A percentile compares a stretch with the other conserved stretches of the same genome.
Evolutionary conservation across 257 asterid genomes (phyloP).

Genomic region (Solanum sejunctum): DNA sequence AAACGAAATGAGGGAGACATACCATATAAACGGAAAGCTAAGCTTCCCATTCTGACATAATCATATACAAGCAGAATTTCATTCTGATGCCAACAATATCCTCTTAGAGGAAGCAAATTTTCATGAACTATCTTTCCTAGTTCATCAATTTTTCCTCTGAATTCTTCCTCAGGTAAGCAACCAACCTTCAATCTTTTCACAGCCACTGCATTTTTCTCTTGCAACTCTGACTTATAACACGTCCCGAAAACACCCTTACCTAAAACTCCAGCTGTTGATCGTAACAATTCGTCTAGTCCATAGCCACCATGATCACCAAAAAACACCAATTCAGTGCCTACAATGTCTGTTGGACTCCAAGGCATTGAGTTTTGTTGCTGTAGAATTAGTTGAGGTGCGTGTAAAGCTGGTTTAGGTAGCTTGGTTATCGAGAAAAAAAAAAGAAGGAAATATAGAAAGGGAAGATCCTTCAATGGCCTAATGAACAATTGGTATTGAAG

Average conservation of each 20-base stretch:
- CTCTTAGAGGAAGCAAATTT: slow-evolving; percentile 9
- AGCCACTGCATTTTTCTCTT: neutral
- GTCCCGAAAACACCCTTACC: slow-evolving; percentile 12
- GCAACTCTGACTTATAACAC: slow-evolving; percentile 8
- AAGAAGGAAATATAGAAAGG: neutral
- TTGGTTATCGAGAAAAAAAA: neutral
- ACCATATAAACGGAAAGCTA: slow-evolving; percentile 22
- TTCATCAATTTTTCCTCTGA: slow-evolving; percentile 3
- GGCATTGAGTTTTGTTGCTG: neutral
- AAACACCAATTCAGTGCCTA: slow-evolving; percentile 1
- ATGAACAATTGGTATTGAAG: neutral
- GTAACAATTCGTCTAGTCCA: slow-evolving; percentile 8
- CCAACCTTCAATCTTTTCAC: slow-evolving; percentile 10
- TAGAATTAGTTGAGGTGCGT: neutral
- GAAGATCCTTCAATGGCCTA: neutral
- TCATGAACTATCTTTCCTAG: slow-evolving; percentile 10
- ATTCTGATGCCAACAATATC: neutral
- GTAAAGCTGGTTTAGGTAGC: accelerated
- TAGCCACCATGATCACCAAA: neutral
- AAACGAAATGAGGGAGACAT: neutral
- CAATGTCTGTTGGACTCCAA: neutral
- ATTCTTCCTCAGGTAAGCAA: slow-evolving; percentile 1
- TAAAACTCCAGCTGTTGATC: neutral
- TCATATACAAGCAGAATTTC: slow-evolving; percentile 15
- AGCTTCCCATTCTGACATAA: slow-evolving; percentile 13